Base-by-base conservation (phyloP, 1,139 yeast genomes). In the Barnettozyma hawaiiensis region DNA sequence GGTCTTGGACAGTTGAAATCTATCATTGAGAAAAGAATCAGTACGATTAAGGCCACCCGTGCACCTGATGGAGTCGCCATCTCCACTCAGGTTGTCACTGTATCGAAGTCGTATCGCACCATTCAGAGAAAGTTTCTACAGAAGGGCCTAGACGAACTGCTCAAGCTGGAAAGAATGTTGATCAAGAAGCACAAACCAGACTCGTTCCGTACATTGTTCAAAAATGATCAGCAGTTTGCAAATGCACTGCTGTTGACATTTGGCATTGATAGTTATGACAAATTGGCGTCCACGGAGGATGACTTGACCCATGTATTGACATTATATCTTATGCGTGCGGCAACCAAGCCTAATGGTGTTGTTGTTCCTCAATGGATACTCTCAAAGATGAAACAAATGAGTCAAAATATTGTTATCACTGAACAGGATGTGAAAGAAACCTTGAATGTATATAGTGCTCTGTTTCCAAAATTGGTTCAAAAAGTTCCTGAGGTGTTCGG, bases 401-500 rank as follows among this genome's bases (percentile, higher is more conserved):
- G 62, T 23, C 48, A 56, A 7, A 67, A 60, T 9, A 63, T 67
- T 12, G 61, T 63, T 1, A 63, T 79, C n/a, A 61, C 69, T 8
- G 60, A 71, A 21, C 67, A 66, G 14, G 87, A 81, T 49, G 73
- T 80, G 4, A 48, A 72, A 18, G 83, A 78, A 46, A 79, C 70
- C 57, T 63, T 71, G 50, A 71, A 70, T 2, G 60, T 81, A 34
- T 81, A 81, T 57, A 73, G 74, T 43, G 66, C 73, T 1, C 64
- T 81, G 36, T 73, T 81, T 43, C 81, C 84, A 12, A 70, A 67
- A 2, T 59, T 81, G 42, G 61, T 71, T 12, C 57, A 66, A 34
- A 70, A 72, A 27, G 75, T 79, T 4, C 90, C 90, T 2, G 86
- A 79, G 50, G 70, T 82, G 1, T 82, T 70, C 53, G 67, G 64